Base-by-base conservation (phyloP, 169 alveolate species). In the Plasmodium vinckei region DNA sequence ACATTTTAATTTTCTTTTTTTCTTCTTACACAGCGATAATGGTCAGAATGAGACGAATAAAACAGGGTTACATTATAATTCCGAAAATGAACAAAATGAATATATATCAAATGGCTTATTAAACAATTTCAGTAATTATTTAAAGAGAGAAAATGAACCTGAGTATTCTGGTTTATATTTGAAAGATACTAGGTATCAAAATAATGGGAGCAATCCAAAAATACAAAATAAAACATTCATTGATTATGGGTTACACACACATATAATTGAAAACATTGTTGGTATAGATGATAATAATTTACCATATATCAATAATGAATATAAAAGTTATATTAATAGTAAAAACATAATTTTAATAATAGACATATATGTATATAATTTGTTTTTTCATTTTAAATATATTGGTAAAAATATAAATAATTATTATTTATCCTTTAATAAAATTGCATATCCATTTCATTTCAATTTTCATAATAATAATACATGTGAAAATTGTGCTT, bases 371-470 rank as follows among this genome's bases (percentile, higher is more conserved):
- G 61, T 77, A 17, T 69, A 53, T 63, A 77, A 77, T 68, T 77
- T 77, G 65, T 77, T 77, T 77, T 77, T 47, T 21, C 88, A 77
- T 56, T 64, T 77, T 9, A 77, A 77, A 27, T 51, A 68, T 56
- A 77, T 77, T 27, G 42, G 88, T 39, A 77, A 64, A 77, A 77
- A 77, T 57, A 77, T 77, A 9, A 56, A 64, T 19, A 61, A 77
- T 77, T 65, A 63, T 77, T 77, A 77, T 63, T 77, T 77, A 25
- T 42, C 63, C 57, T 77, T 77, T 49, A 19, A 56, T 13, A 77
- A 77, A 49, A 56, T 77, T 25, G 67, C 27, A 21, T 77, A 63
- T 53, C 88, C 88, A 7, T 77, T 77, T 77, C 88, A 77, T 56
- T 77, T 77, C 77, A 54, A 25, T 44, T 49, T 77, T 17, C 9